Evolutionary conservation across 495 filamentous ascomycete genomes (phyloP), one percentile per base, ranked within the genome.

Genomic region (Daldinia bambusicola): DNA sequence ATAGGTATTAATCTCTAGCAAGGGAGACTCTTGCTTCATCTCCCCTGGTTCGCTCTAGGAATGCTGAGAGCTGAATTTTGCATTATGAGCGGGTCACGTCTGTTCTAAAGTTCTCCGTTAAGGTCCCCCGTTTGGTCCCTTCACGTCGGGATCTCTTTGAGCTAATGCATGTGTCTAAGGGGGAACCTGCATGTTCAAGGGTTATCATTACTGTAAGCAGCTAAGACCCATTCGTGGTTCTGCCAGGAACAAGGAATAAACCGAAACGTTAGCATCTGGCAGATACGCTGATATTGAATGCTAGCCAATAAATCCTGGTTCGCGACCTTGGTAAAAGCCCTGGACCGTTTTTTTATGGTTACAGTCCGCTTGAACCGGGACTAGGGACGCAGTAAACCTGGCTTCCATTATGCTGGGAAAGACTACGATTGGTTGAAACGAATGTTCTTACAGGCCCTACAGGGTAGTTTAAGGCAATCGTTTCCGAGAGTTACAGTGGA

Each of bases 401-500:
- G 60, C 64, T 68, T 57, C 70, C 70, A 72, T 30, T 55, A 48
- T 45, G 56, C 31, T 66, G 70, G 70, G 65, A 69, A 61, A 61
- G 20, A 53, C 36, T 61, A 16, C 36, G 34, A 72, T 72, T 72
- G 70, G 70, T 34, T 22, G 40, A 16, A 41, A 16, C 12, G 22
- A 55, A 55, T 37, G 18, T 61, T 55, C 32, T 4, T 16, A 56
- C 53, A 53, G 50, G 26, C 26, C 22, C n/a, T 67, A 58, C 64
- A 72, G 60, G 60, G 69, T 22, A 58, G 4, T 62, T 30, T 10
- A 22, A 63, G 36, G 69, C 66, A 59, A 67, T 67, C 51, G 69
- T 71, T 71, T 71, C 69, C 63, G 69, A 71, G 59, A 67, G 69
- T 71, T 63, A 64, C 64, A 72, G 45, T 45, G 69, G 60, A 37